These are phyloP conservation scores for Collybia mongolica DNA, from an alignment of 768 basidiomycete species.

Conservation along the genomic window DNA sequence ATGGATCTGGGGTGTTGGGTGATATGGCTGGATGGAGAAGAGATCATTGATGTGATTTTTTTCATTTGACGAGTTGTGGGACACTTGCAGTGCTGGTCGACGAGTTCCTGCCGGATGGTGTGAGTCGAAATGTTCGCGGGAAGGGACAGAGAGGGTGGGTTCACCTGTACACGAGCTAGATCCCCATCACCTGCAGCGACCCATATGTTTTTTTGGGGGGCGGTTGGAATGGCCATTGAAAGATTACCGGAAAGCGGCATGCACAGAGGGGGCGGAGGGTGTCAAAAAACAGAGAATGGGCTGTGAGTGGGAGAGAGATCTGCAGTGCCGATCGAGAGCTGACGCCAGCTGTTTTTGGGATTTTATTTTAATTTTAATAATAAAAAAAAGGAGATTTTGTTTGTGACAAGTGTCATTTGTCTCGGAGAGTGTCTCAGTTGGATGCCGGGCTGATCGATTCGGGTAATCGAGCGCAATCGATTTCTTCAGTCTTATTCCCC, in stretches of 20 bases:
- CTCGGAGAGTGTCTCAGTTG: constrained; percentile 8
- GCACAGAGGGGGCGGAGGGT: not conserved
- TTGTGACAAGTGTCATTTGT: too few species aligned
- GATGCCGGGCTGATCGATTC: not conserved
- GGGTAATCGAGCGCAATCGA: constrained; percentile 1
- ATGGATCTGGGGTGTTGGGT: constrained; percentile 67
- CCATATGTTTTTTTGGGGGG: constrained; percentile 73
- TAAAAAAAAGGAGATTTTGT: too few species aligned
- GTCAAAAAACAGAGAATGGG: not conserved
- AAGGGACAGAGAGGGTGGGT: constrained; percentile 11
- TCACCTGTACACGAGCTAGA: constrained; percentile 68
- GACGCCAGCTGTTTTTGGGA: too few species aligned
- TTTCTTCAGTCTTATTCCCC: constrained; percentile 5
- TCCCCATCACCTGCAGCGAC: constrained; percentile 92
- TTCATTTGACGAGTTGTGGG: constrained; percentile 17
- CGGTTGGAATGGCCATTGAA: not conserved
- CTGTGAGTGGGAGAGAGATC: constrained; percentile 19
- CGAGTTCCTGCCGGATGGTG: constrained; percentile 43
- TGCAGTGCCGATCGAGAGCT: constrained; percentile 18
- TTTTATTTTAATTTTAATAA: too few species aligned
- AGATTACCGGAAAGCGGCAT: not conserved
- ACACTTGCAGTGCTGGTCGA: constrained; percentile 56
- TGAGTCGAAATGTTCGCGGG: constrained; percentile 1
- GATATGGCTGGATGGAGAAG: constrained; percentile 48
- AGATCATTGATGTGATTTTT: constrained; percentile 27